A percentile compares a stretch with the other conserved stretches of the same genome.
Conservation (phyloP, 2,329 filamentous ascomycete species). For the Stemphylium beticola region DNA sequence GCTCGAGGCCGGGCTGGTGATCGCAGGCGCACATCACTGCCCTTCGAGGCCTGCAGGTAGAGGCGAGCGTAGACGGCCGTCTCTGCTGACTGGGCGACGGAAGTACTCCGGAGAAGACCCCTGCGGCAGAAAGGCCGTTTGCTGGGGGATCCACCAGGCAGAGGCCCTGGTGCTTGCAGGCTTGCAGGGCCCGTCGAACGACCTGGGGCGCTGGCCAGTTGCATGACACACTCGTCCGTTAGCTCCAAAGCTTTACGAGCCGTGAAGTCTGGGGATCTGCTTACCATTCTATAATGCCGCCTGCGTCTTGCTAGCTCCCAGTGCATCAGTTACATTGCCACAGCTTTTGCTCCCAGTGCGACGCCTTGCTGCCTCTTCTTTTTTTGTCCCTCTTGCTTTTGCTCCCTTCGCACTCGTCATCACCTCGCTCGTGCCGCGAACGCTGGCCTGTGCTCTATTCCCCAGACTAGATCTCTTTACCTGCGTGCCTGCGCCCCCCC, state of each 20-base stretch:
- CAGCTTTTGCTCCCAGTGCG: constrained; percentile 3
- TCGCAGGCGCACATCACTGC: constrained; percentile 15
- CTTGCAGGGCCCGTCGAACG: constrained; percentile 21
- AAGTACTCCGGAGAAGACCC: constrained; percentile 21
- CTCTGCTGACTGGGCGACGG: constrained; percentile 18
- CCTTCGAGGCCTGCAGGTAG: constrained; percentile 12
- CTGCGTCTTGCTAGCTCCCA: constrained; percentile 16
- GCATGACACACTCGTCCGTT: constrained; percentile 30
- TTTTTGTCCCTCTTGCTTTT: constrained; percentile 1
- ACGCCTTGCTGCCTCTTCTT: constrained; percentile 16
- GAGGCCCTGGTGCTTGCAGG: constrained; percentile 28
- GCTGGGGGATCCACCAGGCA: constrained; percentile 19
- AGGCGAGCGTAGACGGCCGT: constrained; percentile 15
- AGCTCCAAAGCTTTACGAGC: constrained; percentile 25
- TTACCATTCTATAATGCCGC: constrained; percentile 29
- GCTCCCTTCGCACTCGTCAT: neutral
- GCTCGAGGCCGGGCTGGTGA: constrained; percentile 11
- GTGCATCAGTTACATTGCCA: neutral
- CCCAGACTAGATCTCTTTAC: constrained; percentile 17
- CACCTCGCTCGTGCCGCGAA: constrained; percentile 16
- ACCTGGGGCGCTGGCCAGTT: constrained; percentile 27
- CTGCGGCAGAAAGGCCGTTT: constrained; percentile 33
- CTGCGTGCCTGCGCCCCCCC: constrained; percentile 20
- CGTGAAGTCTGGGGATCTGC: constrained; percentile 38
- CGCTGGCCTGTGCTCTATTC: constrained; percentile 21